phyloP scores from a whole-genome alignment of 345 rosid genomes.

The Carallia brachiata region DNA sequence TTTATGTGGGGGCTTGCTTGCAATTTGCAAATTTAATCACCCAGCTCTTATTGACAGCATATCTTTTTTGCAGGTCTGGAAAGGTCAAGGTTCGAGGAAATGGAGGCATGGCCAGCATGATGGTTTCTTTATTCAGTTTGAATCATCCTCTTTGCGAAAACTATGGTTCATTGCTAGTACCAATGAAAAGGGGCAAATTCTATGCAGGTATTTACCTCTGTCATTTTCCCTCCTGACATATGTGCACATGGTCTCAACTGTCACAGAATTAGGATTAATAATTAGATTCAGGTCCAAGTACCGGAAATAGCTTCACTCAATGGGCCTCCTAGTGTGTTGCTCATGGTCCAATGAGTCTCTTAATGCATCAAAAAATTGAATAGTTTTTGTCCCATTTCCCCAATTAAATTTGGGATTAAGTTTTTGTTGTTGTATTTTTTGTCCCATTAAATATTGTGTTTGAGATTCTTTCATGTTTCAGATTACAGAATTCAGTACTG shows the following conservation, averaged over 20 bases:
- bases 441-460: no score
- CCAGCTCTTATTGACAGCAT: constrained; percentile 3
- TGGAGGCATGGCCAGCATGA: constrained; percentile 90
- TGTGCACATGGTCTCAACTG: neutral
- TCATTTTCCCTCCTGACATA: neutral
- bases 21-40: neutral
- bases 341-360: no score
- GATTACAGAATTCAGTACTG: no score
- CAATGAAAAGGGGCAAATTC: constrained; percentile 68
- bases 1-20: neutral
- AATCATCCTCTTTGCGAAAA: constrained; percentile 63
- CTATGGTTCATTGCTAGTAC: constrained; percentile 89
- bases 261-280: neutral
- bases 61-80: constrained; percentile 66
- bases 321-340: no score
- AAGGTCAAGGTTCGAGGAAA: constrained; percentile 98
- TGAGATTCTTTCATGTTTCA: no score
- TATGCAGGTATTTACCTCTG: constrained; percentile 64
- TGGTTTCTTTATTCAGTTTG: constrained; percentile 93
- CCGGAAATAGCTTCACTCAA: no score
- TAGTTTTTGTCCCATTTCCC: no score
- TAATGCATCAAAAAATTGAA: no score
- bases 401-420: no score
- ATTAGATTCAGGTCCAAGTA: neutral
- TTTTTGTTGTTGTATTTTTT: no score